Percentiles rank a stretch among this genome's conserved stretches.
These are phyloP conservation scores for Besnoitia besnoiti DNA, from an alignment of 169 alveolate species.

Conservation along the genomic window DNA sequence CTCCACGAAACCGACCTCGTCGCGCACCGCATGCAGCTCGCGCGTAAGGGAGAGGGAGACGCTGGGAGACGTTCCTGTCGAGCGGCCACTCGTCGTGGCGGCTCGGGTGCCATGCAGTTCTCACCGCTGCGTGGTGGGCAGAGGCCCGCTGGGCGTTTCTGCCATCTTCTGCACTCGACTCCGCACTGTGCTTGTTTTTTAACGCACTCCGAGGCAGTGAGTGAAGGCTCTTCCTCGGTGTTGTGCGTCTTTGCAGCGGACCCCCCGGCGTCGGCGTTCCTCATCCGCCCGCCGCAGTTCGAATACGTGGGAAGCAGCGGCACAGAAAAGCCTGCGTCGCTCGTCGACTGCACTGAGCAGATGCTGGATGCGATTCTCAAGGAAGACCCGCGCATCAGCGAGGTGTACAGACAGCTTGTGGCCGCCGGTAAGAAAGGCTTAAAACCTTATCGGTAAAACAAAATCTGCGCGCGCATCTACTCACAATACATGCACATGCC, in stretches of 20 bases:
- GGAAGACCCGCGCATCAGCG: conserved; percentile 32
- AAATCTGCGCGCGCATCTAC: too few species aligned
- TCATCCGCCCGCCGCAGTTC: conserved; percentile 27
- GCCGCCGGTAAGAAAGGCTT: conserved; percentile 1
- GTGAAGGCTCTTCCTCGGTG: background rate
- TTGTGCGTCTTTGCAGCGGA: background rate
- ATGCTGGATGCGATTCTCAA: conserved; percentile 42
- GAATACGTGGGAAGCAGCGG: conserved; percentile 10
- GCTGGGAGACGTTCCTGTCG: too few species aligned
- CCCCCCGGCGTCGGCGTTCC: conserved; percentile 5
- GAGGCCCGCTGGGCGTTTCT: too few species aligned
- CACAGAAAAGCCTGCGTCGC: conserved; percentile 14
- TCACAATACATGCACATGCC: too few species aligned
- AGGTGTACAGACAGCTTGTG: conserved; percentile 36
- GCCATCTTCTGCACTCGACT: background rate
- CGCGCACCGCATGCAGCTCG: conserved; percentile 44
- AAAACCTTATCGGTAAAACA: too few species aligned
- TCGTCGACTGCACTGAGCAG: conserved; percentile 56
- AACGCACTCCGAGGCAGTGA: background rate
- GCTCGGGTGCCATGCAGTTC: too few species aligned
- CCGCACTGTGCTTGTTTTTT: background rate
- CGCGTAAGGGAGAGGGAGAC: conserved; percentile 16
- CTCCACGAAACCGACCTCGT: conserved; percentile 49
- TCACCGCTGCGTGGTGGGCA: too few species aligned
- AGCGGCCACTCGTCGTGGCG: too few species aligned